These are phyloP conservation scores for Neurospora tetraspora DNA, from an alignment of 495 filamentous ascomycete genomes.

Conservation along the genomic window DNA sequence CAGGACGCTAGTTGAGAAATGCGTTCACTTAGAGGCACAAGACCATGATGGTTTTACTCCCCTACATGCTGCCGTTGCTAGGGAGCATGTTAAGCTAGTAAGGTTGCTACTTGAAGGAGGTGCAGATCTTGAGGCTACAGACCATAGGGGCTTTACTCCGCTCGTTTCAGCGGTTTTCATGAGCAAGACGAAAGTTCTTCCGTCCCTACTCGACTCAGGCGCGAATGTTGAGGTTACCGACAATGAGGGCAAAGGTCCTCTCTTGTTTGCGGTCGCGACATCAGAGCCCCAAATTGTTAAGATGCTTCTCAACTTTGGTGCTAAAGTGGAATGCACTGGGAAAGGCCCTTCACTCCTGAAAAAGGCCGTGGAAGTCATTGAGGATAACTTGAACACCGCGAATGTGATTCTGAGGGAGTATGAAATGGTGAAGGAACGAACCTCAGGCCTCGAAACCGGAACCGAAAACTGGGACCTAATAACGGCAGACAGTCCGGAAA, in stretches of 20 bases:
- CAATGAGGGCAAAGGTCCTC: neutral
- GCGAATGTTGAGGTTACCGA: neutral
- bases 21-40: neutral
- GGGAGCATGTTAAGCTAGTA: neutral
- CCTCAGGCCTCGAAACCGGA: neutral
- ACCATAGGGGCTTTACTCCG: too few relatives aligned
- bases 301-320: neutral
- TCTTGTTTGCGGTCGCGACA: rapidly evolving
- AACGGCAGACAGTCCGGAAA: rapidly evolving
- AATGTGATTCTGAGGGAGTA: neutral
- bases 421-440: neutral
- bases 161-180: rapidly evolving
- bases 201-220: neutral
- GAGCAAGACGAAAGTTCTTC: rapidly evolving
- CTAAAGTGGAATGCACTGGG: neutral
- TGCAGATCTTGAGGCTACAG: neutral
- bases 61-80: neutral
- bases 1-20: neutral
- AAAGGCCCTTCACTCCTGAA: neutral
- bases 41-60: rapidly evolving
- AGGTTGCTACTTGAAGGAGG: neutral
- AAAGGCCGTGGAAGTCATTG: neutral
- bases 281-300: neutral
- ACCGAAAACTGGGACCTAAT: neutral
- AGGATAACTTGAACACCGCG: neutral